Evolutionary conservation across 805 yeast species (phyloP), one percentile per base, ranked within the genome.

Genomic region (Wickerhamomyces mucosus): DNA sequence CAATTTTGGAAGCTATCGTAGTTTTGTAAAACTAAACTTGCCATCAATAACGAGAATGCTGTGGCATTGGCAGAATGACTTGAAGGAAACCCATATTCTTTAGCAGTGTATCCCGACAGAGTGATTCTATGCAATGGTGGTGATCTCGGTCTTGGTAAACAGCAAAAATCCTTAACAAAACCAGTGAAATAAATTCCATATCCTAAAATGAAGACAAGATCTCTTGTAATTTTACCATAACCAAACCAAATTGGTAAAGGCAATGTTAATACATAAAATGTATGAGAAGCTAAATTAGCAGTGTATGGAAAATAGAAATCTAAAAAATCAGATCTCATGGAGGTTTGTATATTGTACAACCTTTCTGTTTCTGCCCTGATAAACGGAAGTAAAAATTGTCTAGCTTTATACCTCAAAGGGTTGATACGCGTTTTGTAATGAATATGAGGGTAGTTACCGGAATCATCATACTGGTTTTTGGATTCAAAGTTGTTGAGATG

Each of bases 51-150:
- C 0, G 83, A 71, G 4, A 83, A 94, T 0, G 84, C 79, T 0
- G 94, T 75, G 5, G 96, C 96, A 55, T 89, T 92, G 21, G 96
- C 94, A n/a, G 89, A 69, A 54, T 89, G 98, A 4, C 94, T 78
- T 25, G 86, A 75, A 1, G 97, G 98, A 45, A 88, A 85, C 4
- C 98, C 98, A 54, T 89, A 89, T 53, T 89, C 98, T 46, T 79
- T 74, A 3, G 94, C 72, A 0, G 97, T 92, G 42, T 84, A 83
- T n/a, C 80, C 78, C 36, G 88, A 77, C 75, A 89, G 69, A 8
- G 97, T 86, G 43, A 89, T 76, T 46, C 98, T 67, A 49, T 78
- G 83, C 26, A 89, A 56, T 0, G 98, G 97, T 2, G 98, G 97
- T 2, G 95, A 78, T 37, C 73, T 58, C 2, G 98, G 98, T 38